A percentile compares a stretch with the other conserved stretches of the same genome.
phyloP scores from a whole-genome alignment of 306 rosid species.

The Mimosa pudica region DNA sequence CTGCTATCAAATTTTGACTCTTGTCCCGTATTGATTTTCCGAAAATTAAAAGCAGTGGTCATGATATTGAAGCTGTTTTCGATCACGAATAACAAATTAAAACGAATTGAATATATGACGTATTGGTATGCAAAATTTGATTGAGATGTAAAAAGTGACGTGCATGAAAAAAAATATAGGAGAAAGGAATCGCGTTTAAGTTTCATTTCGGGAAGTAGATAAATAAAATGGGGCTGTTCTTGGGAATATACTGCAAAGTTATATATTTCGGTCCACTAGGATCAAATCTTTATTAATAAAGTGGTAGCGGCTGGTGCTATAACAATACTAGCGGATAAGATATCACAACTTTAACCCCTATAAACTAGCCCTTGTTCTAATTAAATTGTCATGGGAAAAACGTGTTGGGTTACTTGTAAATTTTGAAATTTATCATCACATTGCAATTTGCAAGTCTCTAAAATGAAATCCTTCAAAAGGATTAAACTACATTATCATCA shows the following conservation, averaged over 20 bases:
- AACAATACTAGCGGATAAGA: background rate
- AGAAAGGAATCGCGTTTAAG: background rate
- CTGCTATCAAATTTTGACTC: background rate
- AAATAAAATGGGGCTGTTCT: background rate
- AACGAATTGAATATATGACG: background rate
- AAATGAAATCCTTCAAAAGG: background rate
- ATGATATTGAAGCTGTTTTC: background rate
- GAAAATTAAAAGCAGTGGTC: background rate
- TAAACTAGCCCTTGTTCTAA: background rate
- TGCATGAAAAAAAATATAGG: background rate
- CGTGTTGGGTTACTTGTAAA: background rate
- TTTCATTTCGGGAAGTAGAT: background rate
- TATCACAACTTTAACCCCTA: background rate
- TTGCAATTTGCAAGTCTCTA: background rate
- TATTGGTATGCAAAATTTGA: background rate
- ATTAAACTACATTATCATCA: no score
- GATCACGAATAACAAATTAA: background rate
- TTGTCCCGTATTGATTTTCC: background rate
- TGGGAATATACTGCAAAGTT: background rate
- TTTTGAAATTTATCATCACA: background rate
- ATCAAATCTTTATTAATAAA: background rate
- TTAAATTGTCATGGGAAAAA: background rate
- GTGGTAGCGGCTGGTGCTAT: background rate
- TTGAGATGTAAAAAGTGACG: background rate
- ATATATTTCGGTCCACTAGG: background rate